phyloP scores from a whole-genome alignment of 2,329 filamentous ascomycete species.

The Lasiodiplodia gonubiensis region DNA sequence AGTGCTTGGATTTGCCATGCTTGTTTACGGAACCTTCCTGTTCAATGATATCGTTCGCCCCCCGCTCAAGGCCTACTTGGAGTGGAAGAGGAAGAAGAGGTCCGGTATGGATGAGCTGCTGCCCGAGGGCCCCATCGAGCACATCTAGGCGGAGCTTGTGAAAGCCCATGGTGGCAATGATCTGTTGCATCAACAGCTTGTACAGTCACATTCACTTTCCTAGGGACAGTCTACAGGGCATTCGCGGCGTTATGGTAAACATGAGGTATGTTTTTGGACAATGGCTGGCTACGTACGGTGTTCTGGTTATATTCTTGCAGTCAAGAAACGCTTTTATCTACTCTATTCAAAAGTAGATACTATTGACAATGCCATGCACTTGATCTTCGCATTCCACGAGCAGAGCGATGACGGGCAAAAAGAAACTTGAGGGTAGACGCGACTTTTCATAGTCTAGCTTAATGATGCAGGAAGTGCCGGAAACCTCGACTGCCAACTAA shows the following conservation, averaged over 20 bases:
- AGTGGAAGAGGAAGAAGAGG: constrained; percentile 48
- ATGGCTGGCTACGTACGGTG: not conserved
- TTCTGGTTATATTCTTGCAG: not conserved
- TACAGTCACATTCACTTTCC: not conserved
- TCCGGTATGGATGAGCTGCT: constrained; percentile 61
- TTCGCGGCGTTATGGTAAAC: not conserved
- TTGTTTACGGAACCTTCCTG: constrained; percentile 95
- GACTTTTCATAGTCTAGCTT: too few relatives aligned
- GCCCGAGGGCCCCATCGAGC: constrained; percentile 84
- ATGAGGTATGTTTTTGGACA: not conserved
- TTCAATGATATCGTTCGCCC: constrained; percentile 94
- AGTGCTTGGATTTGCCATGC: constrained; percentile 81
- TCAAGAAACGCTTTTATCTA: not conserved
- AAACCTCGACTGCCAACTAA: too few relatives aligned
- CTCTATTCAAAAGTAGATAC: not conserved
- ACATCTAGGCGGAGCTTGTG: constrained; percentile 44
- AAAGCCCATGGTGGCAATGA: not conserved
- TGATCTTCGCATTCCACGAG: too few relatives aligned
- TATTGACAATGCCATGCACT: not conserved
- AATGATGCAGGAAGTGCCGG: too few relatives aligned
- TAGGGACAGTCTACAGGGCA: not conserved
- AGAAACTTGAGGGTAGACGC: too few relatives aligned
- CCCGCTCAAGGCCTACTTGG: constrained; percentile 71
- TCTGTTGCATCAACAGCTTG: not conserved
- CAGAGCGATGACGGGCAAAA: too few relatives aligned